phyloP scores from a whole-genome alignment of 2,329 filamentous ascomycete species.

The Corinectria fuckeliana region DNA sequence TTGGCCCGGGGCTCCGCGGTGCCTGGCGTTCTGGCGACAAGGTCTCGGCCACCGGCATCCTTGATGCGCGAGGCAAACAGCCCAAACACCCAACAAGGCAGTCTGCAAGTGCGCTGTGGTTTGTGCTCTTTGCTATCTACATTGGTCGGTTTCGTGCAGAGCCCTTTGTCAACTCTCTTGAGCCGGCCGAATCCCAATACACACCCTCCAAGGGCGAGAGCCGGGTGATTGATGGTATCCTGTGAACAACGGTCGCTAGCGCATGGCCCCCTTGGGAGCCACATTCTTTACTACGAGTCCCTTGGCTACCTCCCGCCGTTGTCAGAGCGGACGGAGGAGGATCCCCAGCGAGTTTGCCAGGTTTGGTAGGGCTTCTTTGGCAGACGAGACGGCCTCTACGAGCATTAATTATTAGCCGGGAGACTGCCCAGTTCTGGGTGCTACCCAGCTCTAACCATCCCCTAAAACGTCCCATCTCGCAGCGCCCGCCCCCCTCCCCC shows the following conservation, averaged over 20 bases:
- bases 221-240: not conserved
- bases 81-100: not conserved
- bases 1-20: constrained; percentile 22
- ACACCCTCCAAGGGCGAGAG: not conserved
- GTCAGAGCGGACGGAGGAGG: constrained; percentile 15
- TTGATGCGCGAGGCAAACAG: constrained; percentile 1
- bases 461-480: constrained; percentile 13
- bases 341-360: not conserved
- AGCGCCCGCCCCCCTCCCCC: constrained; percentile 3
- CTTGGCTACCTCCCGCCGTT: constrained; percentile 19
- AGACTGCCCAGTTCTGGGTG: not conserved
- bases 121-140: not conserved
- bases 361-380: not conserved
- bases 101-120: not conserved
- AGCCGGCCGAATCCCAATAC: not conserved
- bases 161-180: not conserved
- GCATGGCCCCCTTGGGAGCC: constrained; percentile 24
- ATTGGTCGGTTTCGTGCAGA: not conserved
- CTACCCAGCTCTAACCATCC: constrained; percentile 8
- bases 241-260: constrained; percentile 34
- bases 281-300: constrained; percentile 14
- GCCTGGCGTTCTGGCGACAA: constrained; percentile 14
- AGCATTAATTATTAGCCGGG: no score
- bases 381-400: no score
- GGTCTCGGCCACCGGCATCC: constrained; percentile 17